Evolutionary conservation across 2,329 filamentous ascomycete genomes (phyloP), one percentile per base, ranked within the genome.

Genomic region (Ophiostoma novo-ulmi): DNA sequence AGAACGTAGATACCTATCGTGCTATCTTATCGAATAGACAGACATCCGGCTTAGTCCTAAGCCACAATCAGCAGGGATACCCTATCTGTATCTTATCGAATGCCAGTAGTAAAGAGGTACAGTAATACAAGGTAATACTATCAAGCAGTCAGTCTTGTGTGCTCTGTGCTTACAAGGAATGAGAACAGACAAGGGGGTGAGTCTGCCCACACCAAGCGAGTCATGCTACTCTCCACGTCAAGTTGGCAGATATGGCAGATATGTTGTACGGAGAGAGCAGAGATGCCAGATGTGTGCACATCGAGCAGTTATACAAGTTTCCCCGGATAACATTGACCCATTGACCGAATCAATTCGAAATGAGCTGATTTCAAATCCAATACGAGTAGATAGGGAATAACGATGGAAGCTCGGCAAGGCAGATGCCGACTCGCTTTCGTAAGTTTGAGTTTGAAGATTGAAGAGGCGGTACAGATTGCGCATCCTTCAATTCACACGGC

Each of bases 241-340:
- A 58, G n/a, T 58, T 58, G 22, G 61, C 61, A 36, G 61, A 64
- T 38, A 64, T n/a, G 44, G 17, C 44, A 20, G 44, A 48, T 20
- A 20, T 48, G 44, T 48, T 20, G 44, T 13, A 13, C 44, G 44
- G 44, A n/a, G 44, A 48, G 44, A 48, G 44, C 44, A 35, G 7
- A 14, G 61, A 36, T 65, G 35, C 63, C 17, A 65, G 35, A 38
- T 65, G 61, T n/a, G 58, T 64, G 6, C 17, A 39, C 63, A 65
- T 39, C 35, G 63, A 65, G 63, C 63, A 65, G 63, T 65, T 38
- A 65, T 39, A 22, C 63, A 65, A 65, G 63, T 39, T 65, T 65
- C 63, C 63, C 63, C 63, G 63, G 63, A 65, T 65, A 65, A 39
- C 35, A 13, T 39, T 65, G 17, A 20, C 35, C 35, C 26, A 31